Percentiles rank a stretch among this genome's conserved stretches.
phyloP scores from a whole-genome alignment of 352 stramenopile species.

The Halophytophthora polymorphica region DNA sequence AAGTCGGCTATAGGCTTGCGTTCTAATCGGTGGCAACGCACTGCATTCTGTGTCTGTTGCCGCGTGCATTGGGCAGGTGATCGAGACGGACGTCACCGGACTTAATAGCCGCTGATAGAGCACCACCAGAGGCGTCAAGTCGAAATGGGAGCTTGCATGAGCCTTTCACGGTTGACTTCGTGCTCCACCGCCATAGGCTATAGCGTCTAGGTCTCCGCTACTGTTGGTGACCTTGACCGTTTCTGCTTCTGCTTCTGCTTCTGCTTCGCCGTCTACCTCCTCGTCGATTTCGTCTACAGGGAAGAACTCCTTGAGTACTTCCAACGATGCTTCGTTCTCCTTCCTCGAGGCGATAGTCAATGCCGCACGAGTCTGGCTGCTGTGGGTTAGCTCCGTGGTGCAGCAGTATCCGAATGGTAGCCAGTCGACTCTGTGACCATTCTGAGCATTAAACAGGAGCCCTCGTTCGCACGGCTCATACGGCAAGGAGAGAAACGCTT shows the following conservation, averaged over 20 bases:
- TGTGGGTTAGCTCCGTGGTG: slow-evolving; percentile 51
- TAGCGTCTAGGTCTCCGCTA: not conserved
- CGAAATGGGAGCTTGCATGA: too few species aligned
- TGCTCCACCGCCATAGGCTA: not conserved
- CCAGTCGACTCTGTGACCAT: too few species aligned
- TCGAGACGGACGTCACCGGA: slow-evolving; percentile 72
- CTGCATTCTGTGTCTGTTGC: slow-evolving; percentile 1
- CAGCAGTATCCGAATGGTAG: slow-evolving; percentile 67
- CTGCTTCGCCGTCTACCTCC: slow-evolving; percentile 10
- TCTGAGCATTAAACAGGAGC: too few species aligned
- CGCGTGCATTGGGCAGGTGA: slow-evolving; percentile 27
- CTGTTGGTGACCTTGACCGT: slow-evolving; percentile 14
- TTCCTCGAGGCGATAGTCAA: slow-evolving; percentile 64
- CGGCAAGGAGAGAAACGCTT: too few species aligned
- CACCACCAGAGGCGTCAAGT: not conserved
- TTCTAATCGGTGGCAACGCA: too few species aligned
- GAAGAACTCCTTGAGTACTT: slow-evolving; percentile 57
- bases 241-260: slow-evolving; percentile 20
- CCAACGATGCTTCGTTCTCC: slow-evolving; percentile 58
- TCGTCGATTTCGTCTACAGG: too few species aligned
- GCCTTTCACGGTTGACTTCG: slow-evolving; percentile 7
- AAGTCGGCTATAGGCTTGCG: slow-evolving; percentile 6
- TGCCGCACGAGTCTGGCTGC: slow-evolving; percentile 39
- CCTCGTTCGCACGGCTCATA: too few species aligned
- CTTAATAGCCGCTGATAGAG: slow-evolving; percentile 62